phyloP scores from a whole-genome alignment of 306 rosid species.

The Sphenostylis stenocarpa region DNA sequence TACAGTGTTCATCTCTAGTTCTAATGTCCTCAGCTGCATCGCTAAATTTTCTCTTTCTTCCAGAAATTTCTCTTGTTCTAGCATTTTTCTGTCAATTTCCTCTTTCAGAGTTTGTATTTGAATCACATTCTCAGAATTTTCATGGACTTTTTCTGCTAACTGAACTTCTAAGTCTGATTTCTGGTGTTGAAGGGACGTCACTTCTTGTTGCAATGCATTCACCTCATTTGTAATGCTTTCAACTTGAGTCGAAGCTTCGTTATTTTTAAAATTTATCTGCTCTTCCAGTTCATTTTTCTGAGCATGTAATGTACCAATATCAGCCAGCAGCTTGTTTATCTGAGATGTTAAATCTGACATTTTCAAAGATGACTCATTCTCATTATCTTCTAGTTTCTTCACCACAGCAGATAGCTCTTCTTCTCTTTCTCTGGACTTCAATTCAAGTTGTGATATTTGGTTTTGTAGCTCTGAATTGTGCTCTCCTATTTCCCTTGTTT shows the following conservation, averaged over 20 bases:
- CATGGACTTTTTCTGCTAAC: constrained; percentile 49
- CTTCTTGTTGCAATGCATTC: constrained; percentile 56
- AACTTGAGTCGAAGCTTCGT: constrained; percentile 59
- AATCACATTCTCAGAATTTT: constrained; percentile 46
- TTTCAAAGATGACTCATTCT: constrained; percentile 48
- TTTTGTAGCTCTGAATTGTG: constrained; percentile 42
- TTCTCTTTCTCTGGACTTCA: constrained; percentile 54
- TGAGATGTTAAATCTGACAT: constrained; percentile 59
- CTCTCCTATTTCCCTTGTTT: constrained; percentile 54
- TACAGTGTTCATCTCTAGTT: constrained; percentile 41
- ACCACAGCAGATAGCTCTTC: constrained; percentile 47
- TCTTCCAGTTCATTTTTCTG: constrained; percentile 64
- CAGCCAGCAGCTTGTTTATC: constrained; percentile 51
- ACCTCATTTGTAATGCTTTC: constrained; percentile 54
- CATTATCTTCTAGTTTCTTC: constrained; percentile 59
- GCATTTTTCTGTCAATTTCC: constrained; percentile 49
- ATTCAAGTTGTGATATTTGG: constrained; percentile 57
- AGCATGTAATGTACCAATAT: constrained; percentile 43
- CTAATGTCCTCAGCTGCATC: constrained; percentile 44
- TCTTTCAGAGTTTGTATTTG: constrained; percentile 66
- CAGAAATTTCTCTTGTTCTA: constrained; percentile 48
- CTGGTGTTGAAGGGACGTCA: constrained; percentile 50
- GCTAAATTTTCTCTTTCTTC: constrained; percentile 58
- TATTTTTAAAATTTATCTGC: constrained; percentile 45
- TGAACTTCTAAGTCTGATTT: constrained; percentile 61